A percentile compares a stretch with the other conserved stretches of the same genome.
Evolutionary conservation across 345 rosid genomes (phyloP).

Genomic region (Lepidium didymum): DNA sequence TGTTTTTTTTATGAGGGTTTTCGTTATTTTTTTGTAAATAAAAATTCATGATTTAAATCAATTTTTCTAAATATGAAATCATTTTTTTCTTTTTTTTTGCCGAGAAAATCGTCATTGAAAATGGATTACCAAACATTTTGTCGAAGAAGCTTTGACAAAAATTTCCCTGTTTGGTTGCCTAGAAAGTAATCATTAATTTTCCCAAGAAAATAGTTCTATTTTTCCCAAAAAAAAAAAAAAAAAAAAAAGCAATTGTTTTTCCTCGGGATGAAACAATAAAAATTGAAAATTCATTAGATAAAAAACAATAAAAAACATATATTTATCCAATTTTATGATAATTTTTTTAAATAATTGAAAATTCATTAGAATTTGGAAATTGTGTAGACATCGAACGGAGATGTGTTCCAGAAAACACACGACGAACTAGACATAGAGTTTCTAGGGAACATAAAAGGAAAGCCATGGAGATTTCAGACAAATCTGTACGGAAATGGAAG

Average conservation of each 20-base stretch:
- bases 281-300: too few species aligned
- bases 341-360: too few species aligned
- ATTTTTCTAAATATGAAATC: not conserved
- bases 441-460: constrained; percentile 70
- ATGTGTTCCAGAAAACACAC: constrained; percentile 71
- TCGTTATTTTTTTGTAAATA: not conserved
- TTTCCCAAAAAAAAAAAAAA: not conserved
- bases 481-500: constrained; percentile 95
- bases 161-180: not conserved
- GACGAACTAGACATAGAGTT: constrained; percentile 96
- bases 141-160: constrained; percentile 1
- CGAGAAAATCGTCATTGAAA: constrained; percentile 7
- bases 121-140: not conserved
- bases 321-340: not conserved
- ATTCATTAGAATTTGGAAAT: not conserved
- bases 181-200: constrained; percentile 14
- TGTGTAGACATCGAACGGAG: constrained; percentile 72
- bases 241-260: not conserved
- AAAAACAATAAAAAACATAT: not conserved
- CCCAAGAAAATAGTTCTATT: constrained; percentile 6
- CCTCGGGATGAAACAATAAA: not conserved
- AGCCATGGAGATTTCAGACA: constrained; percentile 94
- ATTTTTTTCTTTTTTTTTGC: not conserved
- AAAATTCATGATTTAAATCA: not conserved
- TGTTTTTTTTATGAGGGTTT: not conserved